Percentiles rank a stretch among this genome's conserved stretches.
phyloP scores from a whole-genome alignment of 768 basidiomycete species.

The Collybiopsis luxurians region DNA sequence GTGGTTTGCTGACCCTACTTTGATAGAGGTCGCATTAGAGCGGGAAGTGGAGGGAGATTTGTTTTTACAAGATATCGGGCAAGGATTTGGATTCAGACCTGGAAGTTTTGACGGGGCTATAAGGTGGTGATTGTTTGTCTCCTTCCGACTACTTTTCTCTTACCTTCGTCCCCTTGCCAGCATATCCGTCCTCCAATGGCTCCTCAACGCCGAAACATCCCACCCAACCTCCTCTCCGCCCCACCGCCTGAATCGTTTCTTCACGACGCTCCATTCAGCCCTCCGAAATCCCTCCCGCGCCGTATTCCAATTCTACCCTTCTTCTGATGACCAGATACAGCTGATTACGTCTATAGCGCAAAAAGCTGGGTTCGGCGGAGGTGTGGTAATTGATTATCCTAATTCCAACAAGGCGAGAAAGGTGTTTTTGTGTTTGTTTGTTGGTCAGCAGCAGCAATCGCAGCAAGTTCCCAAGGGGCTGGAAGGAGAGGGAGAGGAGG shows the following conservation, averaged over 20 bases:
- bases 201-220: conserved; percentile 93
- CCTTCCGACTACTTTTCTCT: background rate
- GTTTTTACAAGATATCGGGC: conserved; percentile 96
- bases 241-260: conserved; percentile 83
- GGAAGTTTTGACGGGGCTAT: conserved; percentile 98
- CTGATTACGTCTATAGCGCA: conserved; percentile 92
- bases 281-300: conserved; percentile 85
- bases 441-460: conserved; percentile 66
- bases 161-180: conserved; percentile 36
- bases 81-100: conserved; percentile 95
- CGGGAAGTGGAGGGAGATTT: conserved; percentile 95
- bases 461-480: conserved; percentile 71
- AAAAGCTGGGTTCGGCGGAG: conserved; percentile 95
- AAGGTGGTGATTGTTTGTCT: conserved; percentile 49
- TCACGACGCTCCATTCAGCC: conserved; percentile 87
- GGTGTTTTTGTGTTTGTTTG: conserved; percentile 90
- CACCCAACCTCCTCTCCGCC: conserved; percentile 87
- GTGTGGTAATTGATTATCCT: conserved; percentile 94
- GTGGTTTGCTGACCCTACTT: background rate
- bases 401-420: conserved; percentile 96
- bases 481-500: conserved; percentile 61
- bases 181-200: conserved; percentile 98
- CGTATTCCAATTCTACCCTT: conserved; percentile 93
- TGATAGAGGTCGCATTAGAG: conserved; percentile 88
- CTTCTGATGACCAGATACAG: conserved; percentile 95